A percentile compares a stretch with the other conserved stretches of the same genome.
phyloP scores from a whole-genome alignment of 2,329 filamentous ascomycete species.

The Exophiala xenobiotica region DNA sequence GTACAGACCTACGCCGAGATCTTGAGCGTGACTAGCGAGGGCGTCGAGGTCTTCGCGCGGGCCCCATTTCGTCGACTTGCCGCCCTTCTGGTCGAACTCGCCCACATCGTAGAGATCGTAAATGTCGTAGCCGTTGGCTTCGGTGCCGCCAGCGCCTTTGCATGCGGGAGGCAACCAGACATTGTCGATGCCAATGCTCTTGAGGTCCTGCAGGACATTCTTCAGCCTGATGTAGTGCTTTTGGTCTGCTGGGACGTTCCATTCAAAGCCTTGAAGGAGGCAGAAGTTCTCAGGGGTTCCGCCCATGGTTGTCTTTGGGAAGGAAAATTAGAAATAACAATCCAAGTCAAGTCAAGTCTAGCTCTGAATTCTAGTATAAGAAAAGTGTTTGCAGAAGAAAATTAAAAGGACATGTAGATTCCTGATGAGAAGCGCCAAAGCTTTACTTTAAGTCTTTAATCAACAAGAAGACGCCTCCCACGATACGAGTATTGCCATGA shows the following conservation, averaged over 20 bases:
- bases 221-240: conserved; percentile 62
- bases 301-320: conserved; percentile 8
- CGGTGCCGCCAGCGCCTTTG: conserved; percentile 61
- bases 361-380: too few relatives aligned
- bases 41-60: conserved; percentile 59
- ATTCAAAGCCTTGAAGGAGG: conserved; percentile 71
- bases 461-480: too few relatives aligned
- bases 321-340: too few relatives aligned
- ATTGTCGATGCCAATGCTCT: conserved; percentile 60
- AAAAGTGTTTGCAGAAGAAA: too few relatives aligned
- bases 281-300: conserved; percentile 48
- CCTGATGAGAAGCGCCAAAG: too few relatives aligned
- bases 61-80: conserved; percentile 67
- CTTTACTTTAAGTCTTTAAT: too few relatives aligned
- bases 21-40: conserved; percentile 52
- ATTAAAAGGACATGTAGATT: too few relatives aligned
- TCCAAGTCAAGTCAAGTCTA: too few relatives aligned
- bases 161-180: conserved; percentile 71
- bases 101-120: conserved; percentile 71
- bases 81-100: conserved; percentile 70
- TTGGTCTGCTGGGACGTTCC: conserved; percentile 62
- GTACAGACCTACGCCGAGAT: conserved; percentile 57
- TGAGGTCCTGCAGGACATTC: conserved; percentile 53
- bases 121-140: conserved; percentile 65
- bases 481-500: too few relatives aligned